phyloP scores from a whole-genome alignment of 2,329 filamentous ascomycete species.

The Biscogniauxia sp. region DNA sequence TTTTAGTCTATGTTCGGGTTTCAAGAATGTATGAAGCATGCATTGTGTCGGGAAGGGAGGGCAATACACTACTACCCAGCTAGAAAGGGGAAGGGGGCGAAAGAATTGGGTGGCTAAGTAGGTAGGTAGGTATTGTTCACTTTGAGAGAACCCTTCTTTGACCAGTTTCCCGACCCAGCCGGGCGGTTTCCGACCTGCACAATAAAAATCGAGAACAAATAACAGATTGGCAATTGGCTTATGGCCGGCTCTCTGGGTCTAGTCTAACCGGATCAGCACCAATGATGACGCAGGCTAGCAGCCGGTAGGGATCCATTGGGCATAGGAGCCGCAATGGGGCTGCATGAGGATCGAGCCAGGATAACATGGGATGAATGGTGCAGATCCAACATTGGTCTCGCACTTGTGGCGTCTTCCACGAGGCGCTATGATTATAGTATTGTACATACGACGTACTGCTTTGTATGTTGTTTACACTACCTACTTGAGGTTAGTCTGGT shows the following conservation, averaged over 20 bases:
- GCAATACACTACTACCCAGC: too few species aligned
- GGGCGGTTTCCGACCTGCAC: background rate
- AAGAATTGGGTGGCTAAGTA: background rate
- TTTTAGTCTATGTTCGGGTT: background rate
- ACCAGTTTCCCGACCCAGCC: background rate
- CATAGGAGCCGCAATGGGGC: conserved; percentile 2
- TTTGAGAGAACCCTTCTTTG: background rate
- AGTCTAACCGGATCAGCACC: background rate
- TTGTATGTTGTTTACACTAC: too few species aligned
- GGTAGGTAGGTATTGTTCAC: too few species aligned
- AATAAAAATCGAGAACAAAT: background rate
- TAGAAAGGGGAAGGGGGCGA: background rate
- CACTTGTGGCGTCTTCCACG: background rate
- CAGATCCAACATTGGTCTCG: background rate
- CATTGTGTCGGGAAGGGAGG: background rate
- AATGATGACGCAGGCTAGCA: background rate
- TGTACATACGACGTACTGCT: too few species aligned
- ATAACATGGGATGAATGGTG: background rate
- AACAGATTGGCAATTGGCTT: background rate
- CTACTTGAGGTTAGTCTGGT: too few species aligned
- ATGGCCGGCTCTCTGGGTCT: background rate
- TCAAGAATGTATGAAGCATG: background rate
- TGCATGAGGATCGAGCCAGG: conserved; percentile 1
- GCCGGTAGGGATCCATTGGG: background rate
- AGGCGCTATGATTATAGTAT: background rate